Base-by-base conservation (phyloP, 345 rosid genomes). In the Iberis pinnata region DNA sequence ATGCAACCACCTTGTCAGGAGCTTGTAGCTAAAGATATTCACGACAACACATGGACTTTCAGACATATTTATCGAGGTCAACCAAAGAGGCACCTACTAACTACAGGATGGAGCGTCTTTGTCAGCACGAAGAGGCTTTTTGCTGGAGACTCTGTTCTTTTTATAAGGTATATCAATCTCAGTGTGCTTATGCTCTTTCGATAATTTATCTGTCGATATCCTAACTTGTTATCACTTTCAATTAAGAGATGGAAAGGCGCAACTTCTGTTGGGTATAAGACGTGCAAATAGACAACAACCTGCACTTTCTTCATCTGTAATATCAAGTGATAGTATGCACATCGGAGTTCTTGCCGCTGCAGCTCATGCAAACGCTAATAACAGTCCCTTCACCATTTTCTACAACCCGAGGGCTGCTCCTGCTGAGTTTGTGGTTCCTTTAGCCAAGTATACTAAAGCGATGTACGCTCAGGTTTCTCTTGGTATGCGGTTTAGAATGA, bases 291-390 rank as follows among this genome's bases (percentile, higher is more conserved):
- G 93, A 59, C 96, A 82, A 73, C 97, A 89, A 44, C 78, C 95
- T 15, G 80, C 97, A 15, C 85, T 92, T 31, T 83, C 98, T 26
- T 92, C 98, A 5, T 92, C 97, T 26, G 93, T 92, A 52, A 78
- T 92, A 72, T 85, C 96, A 33, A 92, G 98, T 45, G 98, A 92
- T 49, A 92, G 98, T 72, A 92, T 92, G 98, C 98, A 92, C 54
- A 92, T 92, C 9, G 98, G 98, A 48, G 80, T 92, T 64, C 98
- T 92, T 63, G 98, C 97, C 47, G 98, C 97, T 49, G 98, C 97
- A 20, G 97, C 98, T 73, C 98, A 92, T 75, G 98, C 98, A 9
- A 94, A 90, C 27, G 88, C 95, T 19, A 92, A 92, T 54, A 78
- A 73, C 64, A 92, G 97, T 51, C 96, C 95, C 4, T 92, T 92